phyloP scores from a whole-genome alignment of 805 yeast species.

The Wickerhamomyces rabaulensis region DNA sequence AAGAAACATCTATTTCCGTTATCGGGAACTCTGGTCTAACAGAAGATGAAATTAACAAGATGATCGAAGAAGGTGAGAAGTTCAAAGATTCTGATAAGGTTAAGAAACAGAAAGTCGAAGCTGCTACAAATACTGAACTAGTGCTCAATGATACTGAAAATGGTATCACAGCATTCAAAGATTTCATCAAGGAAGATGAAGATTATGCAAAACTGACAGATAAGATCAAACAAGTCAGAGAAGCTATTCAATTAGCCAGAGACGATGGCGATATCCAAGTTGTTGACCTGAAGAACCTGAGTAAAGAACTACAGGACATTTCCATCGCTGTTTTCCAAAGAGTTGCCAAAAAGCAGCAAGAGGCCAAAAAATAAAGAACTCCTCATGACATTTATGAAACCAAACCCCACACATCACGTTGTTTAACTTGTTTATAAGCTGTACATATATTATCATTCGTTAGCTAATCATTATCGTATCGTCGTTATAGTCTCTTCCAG shows the following conservation, averaged over 20 bases:
- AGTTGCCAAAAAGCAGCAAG: constrained; percentile 17
- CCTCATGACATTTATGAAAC: neutral
- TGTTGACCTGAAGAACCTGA: constrained; percentile 61
- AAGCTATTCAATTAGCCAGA: constrained; percentile 59
- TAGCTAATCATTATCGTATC: neutral
- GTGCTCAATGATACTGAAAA: constrained; percentile 83
- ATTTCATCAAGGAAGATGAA: constrained; percentile 43
- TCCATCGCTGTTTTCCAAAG: constrained; percentile 70
- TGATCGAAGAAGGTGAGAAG: constrained; percentile 62
- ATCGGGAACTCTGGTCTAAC: constrained; percentile 67
- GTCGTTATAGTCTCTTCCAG: constrained; percentile 18
- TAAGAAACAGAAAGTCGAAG: constrained; percentile 58
- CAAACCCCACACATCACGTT: neutral
- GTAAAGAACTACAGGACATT: constrained; percentile 70
- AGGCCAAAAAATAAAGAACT: constrained; percentile 1
- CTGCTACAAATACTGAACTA: constrained; percentile 73
- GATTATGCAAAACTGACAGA: constrained; percentile 41
- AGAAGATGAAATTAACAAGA: constrained; percentile 58
- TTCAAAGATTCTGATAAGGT: constrained; percentile 57
- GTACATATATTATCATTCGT: neutral
- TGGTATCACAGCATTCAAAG: constrained; percentile 68
- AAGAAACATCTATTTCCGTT: constrained; percentile 70
- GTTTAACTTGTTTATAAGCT: neutral
- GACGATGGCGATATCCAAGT: constrained; percentile 53
- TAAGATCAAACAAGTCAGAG: constrained; percentile 52